Evolutionary conservation across 768 basidiomycete species (phyloP).

Genomic region (Tephrocybe sp.): DNA sequence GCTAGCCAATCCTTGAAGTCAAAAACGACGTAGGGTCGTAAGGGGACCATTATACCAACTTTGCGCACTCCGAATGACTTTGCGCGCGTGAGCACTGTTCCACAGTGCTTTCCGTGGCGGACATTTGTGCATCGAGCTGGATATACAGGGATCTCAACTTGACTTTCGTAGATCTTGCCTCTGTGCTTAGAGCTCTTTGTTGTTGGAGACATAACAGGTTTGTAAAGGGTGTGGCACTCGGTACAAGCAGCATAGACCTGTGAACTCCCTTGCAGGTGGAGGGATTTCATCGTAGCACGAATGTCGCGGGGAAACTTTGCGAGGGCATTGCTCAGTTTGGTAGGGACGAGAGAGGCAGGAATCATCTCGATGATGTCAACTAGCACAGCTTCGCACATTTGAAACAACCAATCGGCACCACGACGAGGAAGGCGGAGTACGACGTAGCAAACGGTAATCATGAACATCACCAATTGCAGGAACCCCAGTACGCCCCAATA

Average conservation of each 20-base stretch:
- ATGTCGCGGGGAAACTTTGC: constrained; percentile 10
- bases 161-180: too few species aligned
- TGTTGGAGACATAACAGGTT: background rate
- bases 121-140: too few species aligned
- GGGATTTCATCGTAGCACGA: constrained; percentile 4
- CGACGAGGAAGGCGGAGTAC: constrained; percentile 11
- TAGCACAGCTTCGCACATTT: constrained; percentile 8
- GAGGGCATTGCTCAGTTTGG: background rate
- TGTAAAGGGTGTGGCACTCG: constrained; percentile 16
- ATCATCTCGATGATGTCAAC: too few species aligned
- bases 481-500: background rate
- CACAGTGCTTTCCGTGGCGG: too few species aligned
- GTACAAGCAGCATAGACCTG: constrained; percentile 19
- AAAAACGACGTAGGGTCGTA: constrained; percentile 20
- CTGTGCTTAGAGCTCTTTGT: too few species aligned
- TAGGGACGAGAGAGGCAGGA: too few species aligned
- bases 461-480: constrained; percentile 10
- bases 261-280: constrained; percentile 16
- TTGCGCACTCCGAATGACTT: too few species aligned
- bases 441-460: constrained; percentile 11
- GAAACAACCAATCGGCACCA: constrained; percentile 15
- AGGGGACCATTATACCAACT: too few species aligned
- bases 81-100: too few species aligned
- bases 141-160: too few species aligned
- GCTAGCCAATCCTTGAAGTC: constrained; percentile 28